Evolutionary conservation across 2,329 filamentous ascomycete genomes (phyloP), one percentile per base, ranked within the genome.

Genomic region (Penicillium olsonii): DNA sequence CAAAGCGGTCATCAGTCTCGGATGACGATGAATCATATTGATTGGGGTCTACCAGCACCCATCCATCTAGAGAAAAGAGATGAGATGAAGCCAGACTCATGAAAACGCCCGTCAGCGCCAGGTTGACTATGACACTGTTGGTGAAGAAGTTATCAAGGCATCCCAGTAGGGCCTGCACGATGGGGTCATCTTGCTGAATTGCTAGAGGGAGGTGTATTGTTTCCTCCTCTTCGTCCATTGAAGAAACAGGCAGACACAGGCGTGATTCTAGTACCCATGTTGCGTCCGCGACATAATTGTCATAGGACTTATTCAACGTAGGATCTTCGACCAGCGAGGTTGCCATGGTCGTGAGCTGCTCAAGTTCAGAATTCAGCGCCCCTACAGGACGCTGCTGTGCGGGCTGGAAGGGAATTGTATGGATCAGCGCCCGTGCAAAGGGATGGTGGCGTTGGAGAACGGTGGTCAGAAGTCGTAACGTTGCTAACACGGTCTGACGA

Each of bases 111-210:
- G 92, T 97, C 2, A 96, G 78, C 0, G 87, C 88, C 3, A 99
- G 75, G 60, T 99, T 99, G 2, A 88, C 92, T 60, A 96, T 90
- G 2, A 97, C 85, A 2, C 90, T 87, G 61, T 99, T 99, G 5
- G 89, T 81, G 60, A 96, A 90, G 64, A 97, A 99, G 0, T 80
- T 85, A 37, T 87, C 81, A 10, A 99, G 71, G 7, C 92, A 78
- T 37, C 65, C 67, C n/a, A 78, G 53, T 15, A 85, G 61, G 17
- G 77, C 75, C 42, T 70, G 72, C 45, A 84, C 70, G 6, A 85
- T 73, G 7, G 77, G 73, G 58, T 84, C 82, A 40, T 87, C 85
- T 9, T 88, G 73, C 2, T 88, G 75, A 8, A 88, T 83, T 66
- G 82, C 83, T 39, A 85, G 77, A 29, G 85, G 79, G 37, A 80